A percentile compares a stretch with the other conserved stretches of the same genome.
phyloP scores from a whole-genome alignment of 2,329 filamentous ascomycete genomes.

The Neodidymelliopsis sp. region DNA sequence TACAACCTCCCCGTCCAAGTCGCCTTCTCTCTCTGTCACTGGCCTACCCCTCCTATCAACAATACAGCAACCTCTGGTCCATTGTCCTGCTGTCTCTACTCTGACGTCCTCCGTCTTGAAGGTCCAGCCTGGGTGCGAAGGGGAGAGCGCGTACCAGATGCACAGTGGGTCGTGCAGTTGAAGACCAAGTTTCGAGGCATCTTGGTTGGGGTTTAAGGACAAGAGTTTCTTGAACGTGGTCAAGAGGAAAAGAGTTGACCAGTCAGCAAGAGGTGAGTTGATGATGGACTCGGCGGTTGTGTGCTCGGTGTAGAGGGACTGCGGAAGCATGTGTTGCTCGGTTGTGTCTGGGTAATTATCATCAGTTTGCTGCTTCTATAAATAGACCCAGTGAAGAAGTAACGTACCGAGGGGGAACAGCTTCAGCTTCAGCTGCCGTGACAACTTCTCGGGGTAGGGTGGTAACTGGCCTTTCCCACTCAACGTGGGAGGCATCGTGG shows the following conservation, averaged over 20 bases:
- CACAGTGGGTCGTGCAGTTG: slow-evolving; percentile 57
- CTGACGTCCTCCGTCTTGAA: slow-evolving; percentile 75
- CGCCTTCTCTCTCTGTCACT: slow-evolving; percentile 54
- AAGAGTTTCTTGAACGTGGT: slow-evolving; percentile 57
- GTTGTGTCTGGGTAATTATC: slow-evolving; percentile 53
- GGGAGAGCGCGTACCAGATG: slow-evolving; percentile 47
- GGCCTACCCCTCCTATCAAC: slow-evolving; percentile 73
- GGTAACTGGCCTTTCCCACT: slow-evolving; percentile 49
- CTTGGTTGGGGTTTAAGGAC: slow-evolving; percentile 47
- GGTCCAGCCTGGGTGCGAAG: slow-evolving; percentile 40
- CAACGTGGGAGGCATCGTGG: slow-evolving; percentile 77
- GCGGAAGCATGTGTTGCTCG: slow-evolving; percentile 52
- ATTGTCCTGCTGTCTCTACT: slow-evolving; percentile 89
- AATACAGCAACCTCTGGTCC: slow-evolving; percentile 92
- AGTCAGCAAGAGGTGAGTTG: slow-evolving; percentile 55
- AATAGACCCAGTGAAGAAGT: not conserved
- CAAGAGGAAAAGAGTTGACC: slow-evolving; percentile 54
- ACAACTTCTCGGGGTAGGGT: slow-evolving; percentile 53
- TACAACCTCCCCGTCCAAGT: slow-evolving; percentile 56
- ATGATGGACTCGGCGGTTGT: slow-evolving; percentile 30
- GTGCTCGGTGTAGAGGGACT: slow-evolving; percentile 47
- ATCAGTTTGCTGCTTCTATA: slow-evolving; percentile 2
- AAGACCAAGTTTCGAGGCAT: slow-evolving; percentile 48
- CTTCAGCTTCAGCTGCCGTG: slow-evolving; percentile 52
- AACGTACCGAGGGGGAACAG: slow-evolving; percentile 55